Base-by-base conservation (phyloP, 129 eudicot species). In the Artemisia tridentata region DNA sequence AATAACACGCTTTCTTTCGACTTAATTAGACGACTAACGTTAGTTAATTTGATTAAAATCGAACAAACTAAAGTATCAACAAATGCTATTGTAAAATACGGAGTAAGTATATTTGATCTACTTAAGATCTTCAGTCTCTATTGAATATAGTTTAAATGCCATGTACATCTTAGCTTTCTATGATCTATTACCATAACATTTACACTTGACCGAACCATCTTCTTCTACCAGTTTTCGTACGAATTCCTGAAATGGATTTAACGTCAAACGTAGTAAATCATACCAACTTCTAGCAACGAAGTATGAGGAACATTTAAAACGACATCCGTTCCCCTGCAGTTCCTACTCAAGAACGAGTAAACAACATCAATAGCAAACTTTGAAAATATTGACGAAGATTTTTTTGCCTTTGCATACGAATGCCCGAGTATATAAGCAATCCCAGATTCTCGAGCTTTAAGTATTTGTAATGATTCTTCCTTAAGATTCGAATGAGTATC, bases 391-490 rank as follows among this genome's bases (percentile, higher is more conserved):
- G 88, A 75, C 0, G 92, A 83, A 15, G 83, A 76, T 49, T 79
- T 81, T 78, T 76, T 84, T 2, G 92, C 92, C 65, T 43, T 81
- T 3, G 80, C 83, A 19, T 75, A 73, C 1, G 92, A 83, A 68
- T 86, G 85, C 43, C 91, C 88, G 23, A 86, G 81, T 18, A 86
- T 80, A 21, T 83, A 83, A 9, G 88, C 86, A n/a, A 80, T 62
- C 15, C 92, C 92, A 0, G 84, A 59, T 50, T 86, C 88, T 38
- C 77, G 79, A 38, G 92, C 92, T 72, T 57, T 80, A 9, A 80
- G 68, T 78, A 84, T 78, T 34, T 74, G 70, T 60, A 71, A 2
- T 7, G 83, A 56, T 34, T 84, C 88, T 9, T 81, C 83, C 12
- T 77, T 77, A 51, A 77, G 81, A 53, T 23, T 46, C 5, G 66